Evolutionary conservation across 2,329 filamentous ascomycete species (phyloP).

Genomic region (Helicocarpus griseus): DNA sequence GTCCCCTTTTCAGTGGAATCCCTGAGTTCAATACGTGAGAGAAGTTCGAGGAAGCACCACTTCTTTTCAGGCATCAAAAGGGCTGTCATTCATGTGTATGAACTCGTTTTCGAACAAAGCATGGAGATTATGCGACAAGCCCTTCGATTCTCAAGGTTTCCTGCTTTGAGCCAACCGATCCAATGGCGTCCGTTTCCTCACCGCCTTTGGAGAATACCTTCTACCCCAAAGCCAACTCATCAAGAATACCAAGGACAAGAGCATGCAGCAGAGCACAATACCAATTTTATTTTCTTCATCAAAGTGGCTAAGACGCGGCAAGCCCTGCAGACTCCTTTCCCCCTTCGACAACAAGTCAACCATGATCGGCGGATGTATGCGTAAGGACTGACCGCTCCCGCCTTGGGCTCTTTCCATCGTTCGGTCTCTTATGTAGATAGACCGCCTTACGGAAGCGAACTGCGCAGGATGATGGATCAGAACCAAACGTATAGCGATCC

Average conservation of each 20-base stretch:
- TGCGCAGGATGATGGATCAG: background rate
- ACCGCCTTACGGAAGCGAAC: conserved; percentile 2
- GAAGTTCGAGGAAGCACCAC: background rate
- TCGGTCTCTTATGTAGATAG: background rate
- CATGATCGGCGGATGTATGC: background rate
- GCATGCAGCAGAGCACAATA: conserved; percentile 1
- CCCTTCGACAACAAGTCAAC: background rate
- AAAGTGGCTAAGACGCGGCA: background rate
- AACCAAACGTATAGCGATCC: background rate
- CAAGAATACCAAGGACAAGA: conserved; percentile 2
- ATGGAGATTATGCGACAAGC: background rate
- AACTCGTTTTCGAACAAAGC: background rate
- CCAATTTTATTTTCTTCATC: background rate
- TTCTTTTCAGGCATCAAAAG: background rate
- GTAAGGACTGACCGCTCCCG: background rate
- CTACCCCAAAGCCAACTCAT: conserved; percentile 2
- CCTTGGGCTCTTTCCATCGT: background rate
- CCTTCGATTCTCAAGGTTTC: background rate
- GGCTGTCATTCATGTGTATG: background rate
- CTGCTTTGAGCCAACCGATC: background rate
- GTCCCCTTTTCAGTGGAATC: background rate
- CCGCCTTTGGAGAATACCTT: conserved; percentile 1
- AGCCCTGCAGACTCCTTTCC: background rate
- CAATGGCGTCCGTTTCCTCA: conserved; percentile 1
- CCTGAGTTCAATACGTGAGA: background rate